These are phyloP conservation scores for Phlebiopsis gigantea DNA, from an alignment of 768 basidiomycete genomes.

Conservation along the genomic window DNA sequence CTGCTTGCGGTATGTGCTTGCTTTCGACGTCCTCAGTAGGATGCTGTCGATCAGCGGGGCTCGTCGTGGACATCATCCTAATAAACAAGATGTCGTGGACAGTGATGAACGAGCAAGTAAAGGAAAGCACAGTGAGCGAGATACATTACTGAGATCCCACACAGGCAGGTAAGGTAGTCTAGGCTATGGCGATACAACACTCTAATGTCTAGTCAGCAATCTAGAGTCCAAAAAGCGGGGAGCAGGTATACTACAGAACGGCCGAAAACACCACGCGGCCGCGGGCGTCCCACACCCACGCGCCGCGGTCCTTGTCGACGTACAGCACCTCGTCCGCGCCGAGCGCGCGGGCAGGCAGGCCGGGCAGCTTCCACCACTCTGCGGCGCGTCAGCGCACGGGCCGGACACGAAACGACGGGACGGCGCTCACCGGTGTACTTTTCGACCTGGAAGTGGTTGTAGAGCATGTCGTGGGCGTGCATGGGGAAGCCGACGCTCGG, in stretches of 20 bases:
- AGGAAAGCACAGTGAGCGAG: too few relatives aligned
- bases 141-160: too few relatives aligned
- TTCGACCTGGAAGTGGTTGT: constrained; percentile 6
- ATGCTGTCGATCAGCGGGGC: too few relatives aligned
- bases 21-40: too few relatives aligned
- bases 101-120: too few relatives aligned
- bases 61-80: too few relatives aligned
- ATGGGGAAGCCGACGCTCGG: neutral
- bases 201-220: too few relatives aligned
- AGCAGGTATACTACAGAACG: neutral
- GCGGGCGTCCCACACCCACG: constrained; percentile 1
- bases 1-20: too few relatives aligned
- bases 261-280: neutral
- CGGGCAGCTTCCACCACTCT: constrained; percentile 2
- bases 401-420: neutral
- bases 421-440: neutral
- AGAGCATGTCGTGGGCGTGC: neutral
- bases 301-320: constrained; percentile 1
- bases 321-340: neutral
- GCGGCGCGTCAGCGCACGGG: neutral
- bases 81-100: too few relatives aligned
- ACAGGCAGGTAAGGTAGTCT: too few relatives aligned
- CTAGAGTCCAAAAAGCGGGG: neutral
- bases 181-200: too few relatives aligned
- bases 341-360: neutral